Conservation (phyloP, 2,329 filamentous ascomycete genomes). For the Fusarium sp. region DNA sequence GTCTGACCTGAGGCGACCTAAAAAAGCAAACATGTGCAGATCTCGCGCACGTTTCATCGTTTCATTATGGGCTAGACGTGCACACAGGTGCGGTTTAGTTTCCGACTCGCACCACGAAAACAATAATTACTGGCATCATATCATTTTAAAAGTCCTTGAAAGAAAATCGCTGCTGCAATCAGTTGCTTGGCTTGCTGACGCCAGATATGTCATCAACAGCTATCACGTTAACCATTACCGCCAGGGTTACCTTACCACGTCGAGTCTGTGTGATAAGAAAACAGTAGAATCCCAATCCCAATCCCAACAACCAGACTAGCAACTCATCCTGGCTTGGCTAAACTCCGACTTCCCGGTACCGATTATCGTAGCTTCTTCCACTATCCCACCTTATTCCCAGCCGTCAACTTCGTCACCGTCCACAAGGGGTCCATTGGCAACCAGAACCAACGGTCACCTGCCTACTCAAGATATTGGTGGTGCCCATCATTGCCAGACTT, state of each 20-base stretch:
- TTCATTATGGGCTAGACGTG: slow-evolving; percentile 20
- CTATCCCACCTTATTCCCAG: slow-evolving; percentile 26
- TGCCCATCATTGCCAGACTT: slow-evolving; percentile 33
- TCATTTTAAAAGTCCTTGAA: slow-evolving; percentile 6
- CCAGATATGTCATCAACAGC: slow-evolving; percentile 4
- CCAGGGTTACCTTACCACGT: slow-evolving; percentile 4
- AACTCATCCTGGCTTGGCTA: slow-evolving; percentile 2
- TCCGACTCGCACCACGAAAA: slow-evolving; percentile 10
- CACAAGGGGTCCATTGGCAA: slow-evolving; percentile 16
- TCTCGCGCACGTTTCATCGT: slow-evolving; percentile 26
- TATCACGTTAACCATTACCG: neutral
- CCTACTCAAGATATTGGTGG: slow-evolving; percentile 7
- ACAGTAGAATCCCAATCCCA: neutral
- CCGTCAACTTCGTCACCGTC: slow-evolving; percentile 15
- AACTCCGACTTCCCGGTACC: slow-evolving; percentile 13
- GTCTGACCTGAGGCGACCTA: slow-evolving; percentile 33
- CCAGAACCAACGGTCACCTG: slow-evolving; percentile 8
- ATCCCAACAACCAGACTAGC: slow-evolving; percentile 4
- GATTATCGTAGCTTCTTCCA: slow-evolving; percentile 9
- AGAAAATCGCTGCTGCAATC: neutral
- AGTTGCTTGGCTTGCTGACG: neutral
- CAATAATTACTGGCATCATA: slow-evolving; percentile 20
- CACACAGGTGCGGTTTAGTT: slow-evolving; percentile 1
- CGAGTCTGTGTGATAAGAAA: slow-evolving; percentile 23
- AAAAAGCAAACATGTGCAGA: slow-evolving; percentile 36